Evolutionary conservation across 148 eudicot genomes (phyloP), one percentile per base, ranked within the genome.

Genomic region (Nepenthes mirabilis): DNA sequence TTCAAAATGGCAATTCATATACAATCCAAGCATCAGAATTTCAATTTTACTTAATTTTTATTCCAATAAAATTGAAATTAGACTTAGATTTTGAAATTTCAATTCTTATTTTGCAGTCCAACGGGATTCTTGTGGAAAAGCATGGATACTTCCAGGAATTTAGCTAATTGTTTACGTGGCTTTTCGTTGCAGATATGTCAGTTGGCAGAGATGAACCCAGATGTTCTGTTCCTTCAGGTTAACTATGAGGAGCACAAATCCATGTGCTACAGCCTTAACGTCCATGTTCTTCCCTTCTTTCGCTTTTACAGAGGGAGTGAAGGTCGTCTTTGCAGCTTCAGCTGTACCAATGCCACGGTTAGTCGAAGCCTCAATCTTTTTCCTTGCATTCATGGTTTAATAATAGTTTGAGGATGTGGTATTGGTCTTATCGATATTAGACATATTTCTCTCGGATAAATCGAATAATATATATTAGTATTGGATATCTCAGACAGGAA

Each of bases 261-360:
- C 37, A 88, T 88, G 96, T 82, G 96, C 55, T 82, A 88, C 56
- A 66, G 86, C 57, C 88, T 88, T 49, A 74, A 71, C 14, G 91
- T 88, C n/a, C 96, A 88, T 65, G 96, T 88, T 61, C 91, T 88
- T 33, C 96, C 96, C 35, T 88, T 88, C 77, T 88, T 88, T 57
- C 84, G 91, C 37, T 88, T 88, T 68, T 88, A 88, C 65, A 80
- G 91, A 79, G 96, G 96, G 5, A 80, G 86, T 65, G 82, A 81
- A 53, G 96, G 96, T 37, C 83, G 84, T 10, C 68, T 88, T 56
- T 82, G 86, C 76, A 88, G 91, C 86, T 88, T 88, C 58, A 88
- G 96, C 62, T 88, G 96, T 61, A 88, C 96, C 34, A 88, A 88
- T 68, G 96, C 91, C 65, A 88, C 96, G 66, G 96, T 88, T 62